Percentiles rank a stretch among this genome's conserved stretches.
phyloP scores from a whole-genome alignment of 2,329 filamentous ascomycete genomes.

The Aspergillus sp. region DNA sequence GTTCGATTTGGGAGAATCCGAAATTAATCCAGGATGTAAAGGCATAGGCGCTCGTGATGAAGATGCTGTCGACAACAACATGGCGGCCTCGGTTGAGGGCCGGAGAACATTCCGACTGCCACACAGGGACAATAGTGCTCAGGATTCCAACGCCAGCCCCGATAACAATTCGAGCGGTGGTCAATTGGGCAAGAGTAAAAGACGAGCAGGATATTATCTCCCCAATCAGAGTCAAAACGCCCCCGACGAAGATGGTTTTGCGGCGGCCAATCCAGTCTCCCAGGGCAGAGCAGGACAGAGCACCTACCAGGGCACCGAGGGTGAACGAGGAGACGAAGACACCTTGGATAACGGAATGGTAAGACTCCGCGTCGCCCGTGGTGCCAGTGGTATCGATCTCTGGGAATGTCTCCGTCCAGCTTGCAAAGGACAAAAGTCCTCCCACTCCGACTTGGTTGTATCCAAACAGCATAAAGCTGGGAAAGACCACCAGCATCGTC shows the following conservation, averaged over 20 bases:
- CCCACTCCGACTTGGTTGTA: constrained; percentile 52
- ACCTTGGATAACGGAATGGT: constrained; percentile 45
- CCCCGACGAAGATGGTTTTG: constrained; percentile 43
- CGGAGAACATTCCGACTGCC: constrained; percentile 30
- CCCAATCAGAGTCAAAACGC: constrained; percentile 44
- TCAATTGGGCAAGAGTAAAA: constrained; percentile 46
- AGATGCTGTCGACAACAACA: constrained; percentile 32
- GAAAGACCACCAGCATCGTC: constrained; percentile 15
- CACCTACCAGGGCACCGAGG: constrained; percentile 48
- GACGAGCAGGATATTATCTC: constrained; percentile 45
- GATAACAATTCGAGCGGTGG: constrained; percentile 45
- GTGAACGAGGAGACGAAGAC: constrained; percentile 32
- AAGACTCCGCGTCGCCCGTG: constrained; percentile 39
- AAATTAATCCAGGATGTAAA: constrained; percentile 47
- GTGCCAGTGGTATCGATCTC: constrained; percentile 49
- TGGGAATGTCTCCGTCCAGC: constrained; percentile 46
- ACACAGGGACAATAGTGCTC: constrained; percentile 44
- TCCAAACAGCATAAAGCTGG: constrained; percentile 49
- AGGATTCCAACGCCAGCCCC: constrained; percentile 45
- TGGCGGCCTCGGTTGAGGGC: constrained; percentile 17
- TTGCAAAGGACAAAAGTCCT: constrained; percentile 6
- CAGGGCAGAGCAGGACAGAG: constrained; percentile 46
- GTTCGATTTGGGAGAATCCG: constrained; percentile 30
- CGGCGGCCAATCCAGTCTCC: constrained; percentile 47
- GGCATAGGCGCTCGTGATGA: constrained; percentile 42